Evolutionary conservation across 768 basidiomycete species (phyloP).

Genomic region (Lanmaoa rubissima): DNA sequence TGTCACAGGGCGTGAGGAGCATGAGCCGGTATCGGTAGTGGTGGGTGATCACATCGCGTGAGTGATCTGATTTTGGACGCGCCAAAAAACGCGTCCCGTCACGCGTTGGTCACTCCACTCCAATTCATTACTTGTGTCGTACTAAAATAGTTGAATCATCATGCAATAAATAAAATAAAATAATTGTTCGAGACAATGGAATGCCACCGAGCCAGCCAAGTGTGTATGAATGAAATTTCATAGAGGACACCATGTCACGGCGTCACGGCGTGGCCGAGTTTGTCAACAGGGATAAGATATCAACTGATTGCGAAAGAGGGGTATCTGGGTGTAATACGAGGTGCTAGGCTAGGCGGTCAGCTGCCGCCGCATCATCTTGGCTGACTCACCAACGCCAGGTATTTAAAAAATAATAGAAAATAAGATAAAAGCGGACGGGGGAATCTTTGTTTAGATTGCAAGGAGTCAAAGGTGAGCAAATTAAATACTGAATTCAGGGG

Average conservation of each 20-base stretch:
- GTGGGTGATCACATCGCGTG: slow-evolving; percentile 14
- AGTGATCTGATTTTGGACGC: slow-evolving; percentile 20
- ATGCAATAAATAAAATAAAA: slow-evolving; percentile 5
- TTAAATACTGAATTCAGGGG: slow-evolving; percentile 14
- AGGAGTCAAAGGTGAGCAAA: slow-evolving; percentile 8
- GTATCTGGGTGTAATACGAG: too few relatives aligned
- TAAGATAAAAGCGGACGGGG: not conserved
- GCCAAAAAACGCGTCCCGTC: slow-evolving; percentile 26
- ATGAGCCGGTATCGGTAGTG: slow-evolving; percentile 8
- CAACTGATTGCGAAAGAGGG: slow-evolving; percentile 1
- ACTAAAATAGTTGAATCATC: slow-evolving; percentile 6
- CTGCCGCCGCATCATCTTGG: not conserved
- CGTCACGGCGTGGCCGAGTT: not conserved
- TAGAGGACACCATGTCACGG: not conserved
- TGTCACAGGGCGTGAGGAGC: slow-evolving; percentile 1
- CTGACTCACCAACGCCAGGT: not conserved
- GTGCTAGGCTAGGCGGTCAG: too few relatives aligned
- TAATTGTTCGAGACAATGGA: slow-evolving; percentile 14
- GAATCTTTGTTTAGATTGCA: not conserved
- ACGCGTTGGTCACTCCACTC: slow-evolving; percentile 21
- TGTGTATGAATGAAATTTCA: slow-evolving; percentile 14
- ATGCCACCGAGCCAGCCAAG: slow-evolving; percentile 13
- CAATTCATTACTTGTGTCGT: slow-evolving; percentile 14
- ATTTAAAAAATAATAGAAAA: too few relatives aligned
- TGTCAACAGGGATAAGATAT: slow-evolving; percentile 10